These are phyloP conservation scores for Pseudohyphozyma bogoriensis DNA, from an alignment of 768 basidiomycete genomes.

Conservation along the genomic window DNA sequence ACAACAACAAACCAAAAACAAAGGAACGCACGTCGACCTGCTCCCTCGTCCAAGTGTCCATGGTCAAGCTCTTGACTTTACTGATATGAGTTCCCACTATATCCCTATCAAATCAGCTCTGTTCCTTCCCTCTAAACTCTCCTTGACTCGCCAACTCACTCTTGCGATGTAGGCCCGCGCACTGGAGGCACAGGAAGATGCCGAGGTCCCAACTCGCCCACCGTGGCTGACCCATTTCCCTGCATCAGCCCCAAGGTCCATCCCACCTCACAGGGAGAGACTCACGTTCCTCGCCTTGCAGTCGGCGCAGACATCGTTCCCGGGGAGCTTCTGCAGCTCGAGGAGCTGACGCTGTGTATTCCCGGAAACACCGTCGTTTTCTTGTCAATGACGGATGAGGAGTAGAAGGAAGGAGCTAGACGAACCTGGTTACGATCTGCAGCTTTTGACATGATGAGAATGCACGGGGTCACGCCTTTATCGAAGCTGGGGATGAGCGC, in stretches of 20 bases:
- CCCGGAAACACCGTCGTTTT: background rate
- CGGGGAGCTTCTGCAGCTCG: slow-evolving; percentile 60
- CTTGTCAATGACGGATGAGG: background rate
- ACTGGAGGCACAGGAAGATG: slow-evolving; percentile 76
- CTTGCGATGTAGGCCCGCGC: slow-evolving; percentile 86
- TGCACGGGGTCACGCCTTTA: no score
- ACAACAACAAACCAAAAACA: slow-evolving; percentile 6
- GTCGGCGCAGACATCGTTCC: slow-evolving; percentile 86
- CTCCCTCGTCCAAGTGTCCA: slow-evolving; percentile 80
- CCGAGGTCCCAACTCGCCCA: slow-evolving; percentile 87
- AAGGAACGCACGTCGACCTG: slow-evolving; percentile 63
- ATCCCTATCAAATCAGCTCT: no score
- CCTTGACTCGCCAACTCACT: slow-evolving; percentile 29
- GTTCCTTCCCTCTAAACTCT: background rate
- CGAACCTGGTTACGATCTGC: slow-evolving; percentile 3
- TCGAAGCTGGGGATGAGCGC: no score
- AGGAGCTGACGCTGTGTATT: slow-evolving; percentile 51
- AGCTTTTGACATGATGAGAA: background rate
- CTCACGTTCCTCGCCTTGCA: slow-evolving; percentile 60
- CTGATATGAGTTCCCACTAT: slow-evolving; percentile 87
- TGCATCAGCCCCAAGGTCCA: no score
- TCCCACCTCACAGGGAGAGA: no score
- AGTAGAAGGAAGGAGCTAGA: no score
- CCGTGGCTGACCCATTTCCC: no score
- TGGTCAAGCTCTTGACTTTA: slow-evolving; percentile 89